These are phyloP conservation scores for Venturia carpophila DNA, from an alignment of 2,329 filamentous ascomycete species.

Conservation along the genomic window DNA sequence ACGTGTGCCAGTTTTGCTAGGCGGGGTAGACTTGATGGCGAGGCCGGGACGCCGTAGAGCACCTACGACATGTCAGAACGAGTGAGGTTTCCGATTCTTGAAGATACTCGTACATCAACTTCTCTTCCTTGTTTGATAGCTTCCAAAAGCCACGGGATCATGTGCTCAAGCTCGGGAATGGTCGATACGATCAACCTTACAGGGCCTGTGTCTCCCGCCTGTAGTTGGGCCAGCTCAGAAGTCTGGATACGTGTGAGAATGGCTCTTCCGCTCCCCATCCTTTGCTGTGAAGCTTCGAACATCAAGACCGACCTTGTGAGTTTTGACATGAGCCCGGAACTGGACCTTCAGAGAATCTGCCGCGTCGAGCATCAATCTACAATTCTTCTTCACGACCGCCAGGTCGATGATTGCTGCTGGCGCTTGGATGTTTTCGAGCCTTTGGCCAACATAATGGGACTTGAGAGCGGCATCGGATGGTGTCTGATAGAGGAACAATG, in stretches of 20 bases:
- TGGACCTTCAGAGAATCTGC: slow-evolving; percentile 51
- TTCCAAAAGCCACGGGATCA: slow-evolving; percentile 53
- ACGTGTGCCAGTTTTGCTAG: slow-evolving; percentile 47
- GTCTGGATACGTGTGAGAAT: slow-evolving; percentile 43
- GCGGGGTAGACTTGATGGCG: slow-evolving; percentile 52
- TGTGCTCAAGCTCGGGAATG: slow-evolving; percentile 61
- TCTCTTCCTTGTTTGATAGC: slow-evolving; percentile 37
- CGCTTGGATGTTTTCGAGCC: slow-evolving; percentile 52
- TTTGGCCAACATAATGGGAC: slow-evolving; percentile 50
- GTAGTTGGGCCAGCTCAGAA: slow-evolving; percentile 55
- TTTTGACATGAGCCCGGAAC: slow-evolving; percentile 75
- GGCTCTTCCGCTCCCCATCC: too few relatives aligned
- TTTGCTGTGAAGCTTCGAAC: slow-evolving; percentile 8
- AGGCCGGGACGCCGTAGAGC: slow-evolving; percentile 64
- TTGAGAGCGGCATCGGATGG: slow-evolving; percentile 29
- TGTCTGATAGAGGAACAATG: slow-evolving; percentile 25
- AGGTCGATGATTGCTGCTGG: slow-evolving; percentile 63
- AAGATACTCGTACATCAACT: slow-evolving; percentile 32
- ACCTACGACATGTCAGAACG: slow-evolving; percentile 27
- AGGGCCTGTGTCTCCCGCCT: slow-evolving; percentile 54
- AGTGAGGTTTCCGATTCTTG: background rate
- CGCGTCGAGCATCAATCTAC: slow-evolving; percentile 61
- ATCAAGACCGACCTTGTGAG: slow-evolving; percentile 55
- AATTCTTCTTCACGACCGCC: slow-evolving; percentile 59
- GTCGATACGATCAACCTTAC: slow-evolving; percentile 65